Conservation (phyloP, 176 grass and related monocot species). For the Zizania latifolia region DNA sequence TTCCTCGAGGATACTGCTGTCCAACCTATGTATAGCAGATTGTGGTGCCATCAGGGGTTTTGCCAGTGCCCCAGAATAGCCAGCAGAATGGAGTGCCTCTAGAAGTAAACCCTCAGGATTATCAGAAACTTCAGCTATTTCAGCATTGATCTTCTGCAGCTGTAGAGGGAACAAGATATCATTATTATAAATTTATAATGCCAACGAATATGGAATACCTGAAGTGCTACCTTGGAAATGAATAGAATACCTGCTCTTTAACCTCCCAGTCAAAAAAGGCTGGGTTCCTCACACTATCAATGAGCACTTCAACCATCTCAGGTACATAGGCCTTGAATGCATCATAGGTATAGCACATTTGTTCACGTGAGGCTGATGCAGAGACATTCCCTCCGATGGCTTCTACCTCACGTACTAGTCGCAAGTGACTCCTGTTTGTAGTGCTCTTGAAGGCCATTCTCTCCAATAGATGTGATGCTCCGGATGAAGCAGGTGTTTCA, state of each 20-base stretch:
- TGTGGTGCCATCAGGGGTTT: slow-evolving; percentile 63
- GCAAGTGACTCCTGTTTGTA: slow-evolving; percentile 64
- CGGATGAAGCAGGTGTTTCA: slow-evolving; percentile 53
- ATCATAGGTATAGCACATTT: slow-evolving; percentile 88
- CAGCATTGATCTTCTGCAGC: slow-evolving; percentile 61
- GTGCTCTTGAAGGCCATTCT: slow-evolving; percentile 83
- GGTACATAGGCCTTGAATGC: slow-evolving; percentile 65
- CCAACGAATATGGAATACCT: neutral
- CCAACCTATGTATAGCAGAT: slow-evolving; percentile 47
- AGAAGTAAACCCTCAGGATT: slow-evolving; percentile 77
- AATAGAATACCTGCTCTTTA: slow-evolving; percentile 51
- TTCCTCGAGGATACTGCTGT: slow-evolving; percentile 50
- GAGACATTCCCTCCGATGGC: slow-evolving; percentile 74
- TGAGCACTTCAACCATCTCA: slow-evolving; percentile 69
- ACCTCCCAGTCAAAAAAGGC: slow-evolving; percentile 66
- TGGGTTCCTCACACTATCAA: slow-evolving; percentile 62
- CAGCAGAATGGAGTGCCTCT: slow-evolving; percentile 75
- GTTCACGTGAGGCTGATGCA: slow-evolving; percentile 71
- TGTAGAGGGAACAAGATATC: slow-evolving; percentile 26
- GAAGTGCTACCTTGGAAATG: neutral
- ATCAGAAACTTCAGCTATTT: slow-evolving; percentile 62
- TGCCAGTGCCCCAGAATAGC: slow-evolving; percentile 73
- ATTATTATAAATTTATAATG: neutral
- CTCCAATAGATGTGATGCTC: slow-evolving; percentile 73
- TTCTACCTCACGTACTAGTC: slow-evolving; percentile 73